These are phyloP conservation scores for Gynochthodes officinalis DNA, from an alignment of 257 asterid species.

Conservation along the genomic window DNA sequence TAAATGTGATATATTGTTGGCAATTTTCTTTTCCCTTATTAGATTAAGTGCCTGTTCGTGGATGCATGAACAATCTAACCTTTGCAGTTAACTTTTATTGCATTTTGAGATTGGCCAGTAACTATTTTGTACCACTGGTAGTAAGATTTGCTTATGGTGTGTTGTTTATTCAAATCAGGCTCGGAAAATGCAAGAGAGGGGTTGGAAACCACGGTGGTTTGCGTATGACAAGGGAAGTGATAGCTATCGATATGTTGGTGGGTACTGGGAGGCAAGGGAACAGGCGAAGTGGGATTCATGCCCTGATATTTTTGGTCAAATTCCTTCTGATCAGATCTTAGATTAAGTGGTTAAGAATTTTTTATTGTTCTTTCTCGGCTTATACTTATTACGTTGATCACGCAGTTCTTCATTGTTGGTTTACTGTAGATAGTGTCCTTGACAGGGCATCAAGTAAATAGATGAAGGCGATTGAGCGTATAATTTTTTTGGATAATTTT, in stretches of 20 bases:
- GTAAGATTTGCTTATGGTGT: not conserved
- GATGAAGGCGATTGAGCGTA: not conserved
- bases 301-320: conserved; percentile 81
- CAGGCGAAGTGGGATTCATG: conserved; percentile 72
- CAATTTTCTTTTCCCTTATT: not conserved
- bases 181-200: conserved; percentile 84
- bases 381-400: not conserved
- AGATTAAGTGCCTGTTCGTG: not conserved
- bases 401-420: not conserved
- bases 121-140: not conserved
- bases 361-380: not conserved
- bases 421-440: not conserved
- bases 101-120: not conserved
- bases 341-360: conserved; percentile 27
- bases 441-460: not conserved
- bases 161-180: conserved; percentile 43
- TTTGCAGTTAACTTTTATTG: too few species aligned
- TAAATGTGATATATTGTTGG: not conserved
- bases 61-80: not conserved
- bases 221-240: conserved; percentile 53
- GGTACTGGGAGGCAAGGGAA: conserved; percentile 97
- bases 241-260: conserved; percentile 59
- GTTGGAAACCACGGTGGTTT: conserved; percentile 92
- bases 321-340: conserved; percentile 48
- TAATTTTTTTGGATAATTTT: not conserved